phyloP scores from a whole-genome alignment of 1,284 basidiomycete species.

The Malassezia sympodialis region DNA sequence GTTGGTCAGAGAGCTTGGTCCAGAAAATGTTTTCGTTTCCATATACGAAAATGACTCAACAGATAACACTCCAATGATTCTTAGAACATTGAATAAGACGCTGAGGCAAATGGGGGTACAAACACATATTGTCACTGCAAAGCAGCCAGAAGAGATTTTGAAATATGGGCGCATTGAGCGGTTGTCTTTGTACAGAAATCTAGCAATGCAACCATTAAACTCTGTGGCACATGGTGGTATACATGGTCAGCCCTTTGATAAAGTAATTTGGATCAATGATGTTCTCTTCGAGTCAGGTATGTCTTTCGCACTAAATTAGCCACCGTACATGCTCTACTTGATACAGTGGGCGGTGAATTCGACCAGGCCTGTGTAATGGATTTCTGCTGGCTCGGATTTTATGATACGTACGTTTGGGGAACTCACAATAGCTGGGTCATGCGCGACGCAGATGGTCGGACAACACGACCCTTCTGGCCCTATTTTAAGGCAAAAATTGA shows the following conservation, averaged over 20 bases:
- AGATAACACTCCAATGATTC: constrained; percentile 51
- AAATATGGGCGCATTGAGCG: constrained; percentile 22
- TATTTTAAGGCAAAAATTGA: constrained; percentile 52
- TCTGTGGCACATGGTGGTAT: constrained; percentile 12
- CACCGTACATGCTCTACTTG: constrained; percentile 51
- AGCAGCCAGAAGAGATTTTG: constrained; percentile 15
- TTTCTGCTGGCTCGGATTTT: constrained; percentile 52
- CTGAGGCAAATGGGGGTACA: constrained; percentile 27
- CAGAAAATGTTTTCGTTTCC: constrained; percentile 55
- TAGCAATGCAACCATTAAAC: constrained; percentile 29
- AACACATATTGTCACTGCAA: not conserved
- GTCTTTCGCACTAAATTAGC: not conserved
- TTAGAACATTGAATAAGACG: constrained; percentile 48
- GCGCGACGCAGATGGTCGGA: constrained; percentile 28
- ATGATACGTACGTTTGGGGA: constrained; percentile 53
- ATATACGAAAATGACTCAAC: constrained; percentile 55
- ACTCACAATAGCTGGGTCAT: constrained; percentile 24
- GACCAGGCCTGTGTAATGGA: constrained; percentile 58
- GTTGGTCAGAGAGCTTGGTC: constrained; percentile 49
- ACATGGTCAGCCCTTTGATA: constrained; percentile 15
- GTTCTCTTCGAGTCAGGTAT: constrained; percentile 21
- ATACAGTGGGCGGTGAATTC: constrained; percentile 52
- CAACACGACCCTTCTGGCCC: constrained; percentile 54
- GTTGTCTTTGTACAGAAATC: constrained; percentile 28
- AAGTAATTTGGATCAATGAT: constrained; percentile 39